phyloP scores from a whole-genome alignment of 2,329 filamentous ascomycete genomes.

The Phyllosticta citriasiana region DNA sequence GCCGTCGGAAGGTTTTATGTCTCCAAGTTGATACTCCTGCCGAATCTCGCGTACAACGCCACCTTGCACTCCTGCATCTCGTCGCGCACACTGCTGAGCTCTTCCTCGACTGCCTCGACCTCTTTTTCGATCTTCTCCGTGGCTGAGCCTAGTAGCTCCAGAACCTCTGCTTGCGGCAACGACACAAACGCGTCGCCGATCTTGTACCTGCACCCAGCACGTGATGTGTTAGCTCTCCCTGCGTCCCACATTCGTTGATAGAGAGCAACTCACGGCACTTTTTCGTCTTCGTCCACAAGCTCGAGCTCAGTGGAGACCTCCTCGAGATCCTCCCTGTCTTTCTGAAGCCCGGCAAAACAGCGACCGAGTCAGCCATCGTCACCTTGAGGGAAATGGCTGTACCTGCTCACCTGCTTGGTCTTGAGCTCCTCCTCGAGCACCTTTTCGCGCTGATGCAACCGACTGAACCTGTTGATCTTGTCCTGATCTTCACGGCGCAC shows the following conservation, averaged over 20 bases:
- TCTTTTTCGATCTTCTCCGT: slow-evolving; percentile 67
- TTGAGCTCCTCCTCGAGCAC: slow-evolving; percentile 71
- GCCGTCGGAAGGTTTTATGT: slow-evolving; percentile 43
- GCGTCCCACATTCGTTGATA: background rate
- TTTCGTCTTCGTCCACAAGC: slow-evolving; percentile 88
- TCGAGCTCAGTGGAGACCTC: slow-evolving; percentile 87
- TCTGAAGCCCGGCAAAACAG: slow-evolving; percentile 44
- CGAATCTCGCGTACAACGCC: slow-evolving; percentile 86
- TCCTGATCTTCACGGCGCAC: slow-evolving; percentile 96
- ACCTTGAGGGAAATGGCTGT: background rate
- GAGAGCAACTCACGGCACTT: slow-evolving; percentile 61
- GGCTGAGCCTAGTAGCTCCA: slow-evolving; percentile 68
- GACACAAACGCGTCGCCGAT: slow-evolving; percentile 94
- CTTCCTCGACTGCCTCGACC: slow-evolving; percentile 65
- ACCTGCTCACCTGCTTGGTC: slow-evolving; percentile 56
- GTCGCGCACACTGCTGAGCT: slow-evolving; percentile 62
- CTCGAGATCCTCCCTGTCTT: slow-evolving; percentile 96
- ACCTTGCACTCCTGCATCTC: slow-evolving; percentile 89
- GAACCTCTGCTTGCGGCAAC: slow-evolving; percentile 71
- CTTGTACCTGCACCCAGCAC: slow-evolving; percentile 60
- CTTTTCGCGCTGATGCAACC: slow-evolving; percentile 78
- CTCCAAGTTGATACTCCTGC: slow-evolving; percentile 93
- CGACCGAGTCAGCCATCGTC: background rate
- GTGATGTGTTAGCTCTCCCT: slow-evolving; percentile 4
- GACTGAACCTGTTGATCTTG: slow-evolving; percentile 97